Base-by-base conservation (phyloP, 305 asterid genomes). In the Fraxinus nigra region DNA sequence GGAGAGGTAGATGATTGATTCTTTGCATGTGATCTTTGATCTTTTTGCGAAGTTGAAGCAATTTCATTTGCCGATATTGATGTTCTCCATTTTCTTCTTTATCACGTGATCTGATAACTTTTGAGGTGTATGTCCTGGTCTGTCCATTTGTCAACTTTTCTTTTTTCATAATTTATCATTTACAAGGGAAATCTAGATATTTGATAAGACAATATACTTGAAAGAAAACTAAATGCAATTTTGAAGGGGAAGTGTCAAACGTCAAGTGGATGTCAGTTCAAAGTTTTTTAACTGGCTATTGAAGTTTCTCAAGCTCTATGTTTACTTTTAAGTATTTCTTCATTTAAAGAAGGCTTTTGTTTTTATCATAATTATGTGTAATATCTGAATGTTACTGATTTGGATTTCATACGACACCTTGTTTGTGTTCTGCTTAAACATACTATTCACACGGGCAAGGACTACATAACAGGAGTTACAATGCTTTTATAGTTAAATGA, bases 1-100 rank as follows among this genome's bases (percentile, higher is more conserved):
- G 43, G 91, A 93, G 88, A 90, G 95, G 97, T 92, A 40, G 65
- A 80, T 78, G 22, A 37, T 79, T 79, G 40, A 76, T 59, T 26
- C 22, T 34, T 9, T 22, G 13, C 16, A 13, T 20, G 80, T 22
- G 61, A 13, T 63, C 67, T 54, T 72, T 0, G 7, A 16, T 80
- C 37, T 6, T 48, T 61, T 67, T 74, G 72, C 28, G 54, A 40
- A 0, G 24, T 3, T 20, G 33, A 28, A 74, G 7, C 76, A 16
- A 72, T 74, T 43, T 30, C 22, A 30, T 76, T 32, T 10, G 22
- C 69, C 43, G 33, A 63, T 75, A 26, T 34, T 75, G 61, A 34
- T 54, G 63, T 46, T 72, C 8, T 43, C 13, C 9, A 3, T 56
- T 18, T 35, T 37, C 40, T 10, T 46, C 18, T 26, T 56, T 30